phyloP scores from a whole-genome alignment of 306 rosid genomes.

The Sophora flavescens region DNA sequence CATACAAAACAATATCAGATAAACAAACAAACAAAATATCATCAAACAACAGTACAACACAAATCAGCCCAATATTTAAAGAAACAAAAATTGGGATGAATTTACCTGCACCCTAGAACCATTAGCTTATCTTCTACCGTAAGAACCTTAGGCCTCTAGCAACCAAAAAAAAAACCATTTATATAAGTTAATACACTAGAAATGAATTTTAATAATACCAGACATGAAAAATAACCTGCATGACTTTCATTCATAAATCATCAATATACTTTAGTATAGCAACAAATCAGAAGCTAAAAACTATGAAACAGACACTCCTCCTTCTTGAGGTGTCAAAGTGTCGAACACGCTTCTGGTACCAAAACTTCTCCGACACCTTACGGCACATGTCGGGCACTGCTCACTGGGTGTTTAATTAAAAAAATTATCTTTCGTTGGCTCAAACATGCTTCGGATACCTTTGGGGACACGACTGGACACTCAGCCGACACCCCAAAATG shows the following conservation, averaged over 20 bases:
- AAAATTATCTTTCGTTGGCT: too few relatives aligned
- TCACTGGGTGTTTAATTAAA: too few relatives aligned
- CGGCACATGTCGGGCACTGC: too few relatives aligned
- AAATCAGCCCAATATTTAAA: neutral
- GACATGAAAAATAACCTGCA: neutral
- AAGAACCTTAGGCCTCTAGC: conserved; percentile 84
- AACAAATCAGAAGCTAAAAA: conserved; percentile 14
- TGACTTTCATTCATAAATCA: neutral
- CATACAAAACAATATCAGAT: conserved; percentile 6
- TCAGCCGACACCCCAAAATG: too few relatives aligned
- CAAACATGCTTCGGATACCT: too few relatives aligned
- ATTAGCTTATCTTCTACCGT: conserved; percentile 88
- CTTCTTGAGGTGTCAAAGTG: too few relatives aligned
- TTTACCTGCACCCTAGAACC: conserved; percentile 91
- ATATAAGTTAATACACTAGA: conserved; percentile 21
- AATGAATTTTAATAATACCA: conserved; percentile 6
- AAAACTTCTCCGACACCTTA: too few relatives aligned
- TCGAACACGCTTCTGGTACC: too few relatives aligned
- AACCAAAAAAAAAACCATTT: conserved; percentile 18
- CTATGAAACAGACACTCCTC: too few relatives aligned
- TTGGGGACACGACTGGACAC: too few relatives aligned
- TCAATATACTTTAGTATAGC: neutral
- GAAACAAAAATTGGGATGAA: neutral
- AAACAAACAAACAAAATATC: conserved; percentile 6
- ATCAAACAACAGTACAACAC: conserved; percentile 18